Base-by-base conservation (phyloP, 495 filamentous ascomycete species). In the Daldinia decipiens region DNA sequence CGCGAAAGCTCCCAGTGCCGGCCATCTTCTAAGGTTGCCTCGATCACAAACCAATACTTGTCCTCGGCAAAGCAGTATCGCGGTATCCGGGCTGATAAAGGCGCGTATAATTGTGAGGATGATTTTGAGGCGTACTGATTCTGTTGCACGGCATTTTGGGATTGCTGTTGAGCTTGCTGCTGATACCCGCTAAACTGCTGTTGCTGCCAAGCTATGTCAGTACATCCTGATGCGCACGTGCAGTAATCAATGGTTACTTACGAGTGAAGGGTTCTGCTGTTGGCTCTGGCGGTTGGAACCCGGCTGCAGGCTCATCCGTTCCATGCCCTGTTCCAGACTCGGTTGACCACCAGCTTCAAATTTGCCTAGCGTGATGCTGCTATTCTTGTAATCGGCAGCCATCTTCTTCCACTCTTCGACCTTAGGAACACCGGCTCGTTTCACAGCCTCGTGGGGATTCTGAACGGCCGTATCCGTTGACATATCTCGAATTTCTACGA, bases 381-480 rank as follows among this genome's bases (percentile, higher is more conserved):
- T 97, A 77, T 98, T 97, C 85, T 99, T 99, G 82, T 98, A 99
- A 54, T 98, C 94, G 24, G 93, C 94, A 9, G 95, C 95, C 93
- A 98, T 97, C 82, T 96, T 97, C 86, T 99, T 98, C 95, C 95
- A 99, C 74, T 98, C 96, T 77, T 99, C 95, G 12, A 99, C 96
- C 77, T 91, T 91, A n/a, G 96, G 95, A 45, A 99, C 93, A 8
- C 95, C 95, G 43, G 96, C 95, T 73, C 89, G 87, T 67, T 87
- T 88, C 58, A 99, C 93, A 6, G 96, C 94, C 11, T 94, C 95
- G 34, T 92, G 86, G 4, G 94, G 87, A 79, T 98, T 94, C 8
- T 87, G 78, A 0, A 98, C 93, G 3, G 93, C 86, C 68, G 91
- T 87, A 24, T 94, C 93, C 4, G 91, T 92, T 26, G 90, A 87